Evolutionary conservation across 2,329 filamentous ascomycete genomes (phyloP), one percentile per base, ranked within the genome.

Genomic region (Fusarium robinianum): DNA sequence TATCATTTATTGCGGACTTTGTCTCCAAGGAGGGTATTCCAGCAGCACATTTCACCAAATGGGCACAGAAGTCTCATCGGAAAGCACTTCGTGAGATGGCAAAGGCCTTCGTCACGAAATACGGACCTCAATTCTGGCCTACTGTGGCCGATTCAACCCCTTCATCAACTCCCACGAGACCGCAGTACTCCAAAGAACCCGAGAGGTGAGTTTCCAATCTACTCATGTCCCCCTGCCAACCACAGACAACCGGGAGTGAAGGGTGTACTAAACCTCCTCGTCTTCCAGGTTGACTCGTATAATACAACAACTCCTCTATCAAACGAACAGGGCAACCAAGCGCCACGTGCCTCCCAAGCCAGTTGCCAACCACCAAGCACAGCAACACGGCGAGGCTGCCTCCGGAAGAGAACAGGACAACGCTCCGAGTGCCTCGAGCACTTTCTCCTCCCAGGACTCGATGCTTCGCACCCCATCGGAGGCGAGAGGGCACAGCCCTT

Each of bases 71-170:
- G 11, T 9, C 5, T 3, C 29, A 45, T 9, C 34, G 15, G 6
- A 8, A 27, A 8, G 17, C 19, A 11, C 10, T 54, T 6, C 23
- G 16, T 9, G 25, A 43, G 5, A 31, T 57, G 16, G 12, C 43
- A 3, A 29, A 19, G 2, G n/a, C 14, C 3, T 57, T 57, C 12
- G 35, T 46, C 6, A 12, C 45, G 3, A 23, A 32, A 25, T 40
- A 18, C 5, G 8, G 11, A 5, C 14, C 33, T 16, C n/a, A 3
- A 3, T 46, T 35, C 7, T 57, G 54, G 53, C 44, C 54, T 2
- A 29, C 49, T 2, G 21, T 29, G 21, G 15, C 32, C 16, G 17
- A 17, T 15, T 3, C 30, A 21, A 12, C 26, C 9, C 18, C 32
- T 15, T 8, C 8, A 42, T 44, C 22, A 32, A 22, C n/a, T n/a